phyloP scores from a whole-genome alignment of 345 rosid species.

The Odontarrhena argentea region DNA sequence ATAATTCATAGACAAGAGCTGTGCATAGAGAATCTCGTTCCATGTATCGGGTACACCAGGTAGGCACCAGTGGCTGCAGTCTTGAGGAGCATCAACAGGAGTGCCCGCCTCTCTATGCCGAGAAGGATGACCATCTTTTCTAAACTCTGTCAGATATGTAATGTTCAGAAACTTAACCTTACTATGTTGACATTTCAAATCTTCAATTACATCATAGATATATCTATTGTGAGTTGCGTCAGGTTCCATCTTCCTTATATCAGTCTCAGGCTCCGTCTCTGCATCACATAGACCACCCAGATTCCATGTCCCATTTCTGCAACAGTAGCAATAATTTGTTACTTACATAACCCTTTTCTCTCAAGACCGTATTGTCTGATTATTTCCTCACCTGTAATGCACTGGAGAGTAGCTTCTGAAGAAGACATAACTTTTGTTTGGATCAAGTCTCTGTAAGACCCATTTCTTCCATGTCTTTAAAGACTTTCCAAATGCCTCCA shows the following conservation, averaged over 20 bases:
- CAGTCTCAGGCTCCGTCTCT: slow-evolving; percentile 58
- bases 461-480: slow-evolving; percentile 71
- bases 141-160: slow-evolving; percentile 67
- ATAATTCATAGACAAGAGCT: slow-evolving; percentile 58
- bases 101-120: slow-evolving; percentile 68
- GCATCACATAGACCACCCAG: slow-evolving; percentile 66
- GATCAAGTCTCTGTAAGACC: slow-evolving; percentile 52
- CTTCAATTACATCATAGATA: slow-evolving; percentile 52
- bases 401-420: slow-evolving; percentile 78
- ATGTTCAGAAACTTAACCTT: slow-evolving; percentile 70
- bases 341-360: neutral
- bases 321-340: slow-evolving; percentile 12
- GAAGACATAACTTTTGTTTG: slow-evolving; percentile 57
- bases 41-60: slow-evolving; percentile 89
- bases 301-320: slow-evolving; percentile 83
- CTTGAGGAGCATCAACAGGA: slow-evolving; percentile 68
- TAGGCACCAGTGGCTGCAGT: slow-evolving; percentile 95
- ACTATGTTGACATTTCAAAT: slow-evolving; percentile 46
- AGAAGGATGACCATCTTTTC: slow-evolving; percentile 82
- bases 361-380: neutral
- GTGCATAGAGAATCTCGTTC: slow-evolving; percentile 82
- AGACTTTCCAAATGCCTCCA: slow-evolving; percentile 70
- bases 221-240: slow-evolving; percentile 57
- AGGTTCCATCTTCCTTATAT: slow-evolving; percentile 46
- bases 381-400: slow-evolving; percentile 64